A percentile compares a stretch with the other conserved stretches of the same genome.
These are phyloP conservation scores for Zea luxurians DNA, from an alignment of 176 grass and related monocot species.

Conservation along the genomic window DNA sequence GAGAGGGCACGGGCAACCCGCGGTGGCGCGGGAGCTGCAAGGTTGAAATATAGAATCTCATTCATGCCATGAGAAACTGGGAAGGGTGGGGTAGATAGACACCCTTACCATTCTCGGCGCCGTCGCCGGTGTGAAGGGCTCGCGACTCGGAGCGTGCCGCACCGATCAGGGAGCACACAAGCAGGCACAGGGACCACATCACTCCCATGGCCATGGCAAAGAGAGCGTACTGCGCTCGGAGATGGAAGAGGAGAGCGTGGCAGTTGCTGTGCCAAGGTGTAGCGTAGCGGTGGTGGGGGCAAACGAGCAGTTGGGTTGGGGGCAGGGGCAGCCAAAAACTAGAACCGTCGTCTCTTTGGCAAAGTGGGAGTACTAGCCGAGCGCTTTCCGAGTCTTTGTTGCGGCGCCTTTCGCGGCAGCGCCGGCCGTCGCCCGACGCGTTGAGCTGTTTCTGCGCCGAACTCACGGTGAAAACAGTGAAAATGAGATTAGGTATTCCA, in stretches of 20 bases:
- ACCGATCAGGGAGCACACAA: constrained; percentile 21
- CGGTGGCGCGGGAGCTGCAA: constrained; percentile 31
- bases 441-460: too few relatives aligned
- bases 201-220: background rate
- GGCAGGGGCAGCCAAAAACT: background rate
- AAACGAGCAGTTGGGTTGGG: background rate
- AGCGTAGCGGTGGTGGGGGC: too few relatives aligned
- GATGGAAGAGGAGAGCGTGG: background rate
- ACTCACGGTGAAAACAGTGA: too few relatives aligned
- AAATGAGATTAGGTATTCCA: too few relatives aligned
- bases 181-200: constrained; percentile 27
- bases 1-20: constrained; percentile 34
- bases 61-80: background rate
- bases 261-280: background rate
- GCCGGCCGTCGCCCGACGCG: too few relatives aligned
- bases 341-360: too few relatives aligned
- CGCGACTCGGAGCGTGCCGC: background rate
- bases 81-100: too few relatives aligned
- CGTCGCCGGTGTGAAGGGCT: too few relatives aligned
- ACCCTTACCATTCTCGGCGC: background rate
- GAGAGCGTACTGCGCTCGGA: background rate
- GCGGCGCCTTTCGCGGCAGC: too few relatives aligned
- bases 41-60: background rate
- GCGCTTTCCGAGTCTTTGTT: too few relatives aligned
- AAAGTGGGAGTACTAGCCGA: too few relatives aligned